phyloP scores from a whole-genome alignment of 176 grass and related monocot genomes.

The Hordeum marinum region DNA sequence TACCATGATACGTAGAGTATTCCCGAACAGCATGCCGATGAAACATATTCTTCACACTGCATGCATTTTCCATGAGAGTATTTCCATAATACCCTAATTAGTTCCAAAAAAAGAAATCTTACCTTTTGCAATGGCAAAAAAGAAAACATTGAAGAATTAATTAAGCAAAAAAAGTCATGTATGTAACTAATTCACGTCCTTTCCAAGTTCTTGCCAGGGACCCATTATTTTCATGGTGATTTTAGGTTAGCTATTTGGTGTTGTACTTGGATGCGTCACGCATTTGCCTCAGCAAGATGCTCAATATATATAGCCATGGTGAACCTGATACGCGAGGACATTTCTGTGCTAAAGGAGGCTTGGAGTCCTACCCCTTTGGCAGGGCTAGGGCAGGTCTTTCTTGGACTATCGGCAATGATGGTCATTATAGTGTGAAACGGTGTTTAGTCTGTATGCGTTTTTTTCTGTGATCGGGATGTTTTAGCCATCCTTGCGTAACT shows the following conservation, averaged over 20 bases:
- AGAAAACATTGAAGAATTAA: not conserved
- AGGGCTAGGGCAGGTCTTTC: too few species aligned
- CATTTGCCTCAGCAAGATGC: not conserved
- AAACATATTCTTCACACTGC: not conserved
- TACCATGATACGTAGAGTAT: not conserved
- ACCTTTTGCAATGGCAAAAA: too few species aligned
- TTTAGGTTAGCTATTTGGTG: not conserved
- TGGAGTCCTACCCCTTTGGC: too few species aligned
- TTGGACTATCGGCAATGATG: too few species aligned
- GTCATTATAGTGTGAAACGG: too few species aligned
- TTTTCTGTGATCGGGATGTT: too few species aligned
- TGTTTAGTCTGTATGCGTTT: too few species aligned
- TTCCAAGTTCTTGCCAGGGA: too few species aligned
- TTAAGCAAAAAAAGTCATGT: not conserved
- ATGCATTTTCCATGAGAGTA: not conserved
- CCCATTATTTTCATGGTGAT: not conserved
- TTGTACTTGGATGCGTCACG: not conserved
- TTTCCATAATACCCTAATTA: not conserved
- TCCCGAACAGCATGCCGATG: not conserved
- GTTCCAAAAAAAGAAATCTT: not conserved
- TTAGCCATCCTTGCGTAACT: too few species aligned
- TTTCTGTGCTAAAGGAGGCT: too few species aligned
- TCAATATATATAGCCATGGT: too few species aligned
- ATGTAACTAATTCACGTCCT: not conserved
- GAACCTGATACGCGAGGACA: too few species aligned